Base-by-base conservation (phyloP, 331 rosid genomes). In the Quercus tomentella region DNA sequence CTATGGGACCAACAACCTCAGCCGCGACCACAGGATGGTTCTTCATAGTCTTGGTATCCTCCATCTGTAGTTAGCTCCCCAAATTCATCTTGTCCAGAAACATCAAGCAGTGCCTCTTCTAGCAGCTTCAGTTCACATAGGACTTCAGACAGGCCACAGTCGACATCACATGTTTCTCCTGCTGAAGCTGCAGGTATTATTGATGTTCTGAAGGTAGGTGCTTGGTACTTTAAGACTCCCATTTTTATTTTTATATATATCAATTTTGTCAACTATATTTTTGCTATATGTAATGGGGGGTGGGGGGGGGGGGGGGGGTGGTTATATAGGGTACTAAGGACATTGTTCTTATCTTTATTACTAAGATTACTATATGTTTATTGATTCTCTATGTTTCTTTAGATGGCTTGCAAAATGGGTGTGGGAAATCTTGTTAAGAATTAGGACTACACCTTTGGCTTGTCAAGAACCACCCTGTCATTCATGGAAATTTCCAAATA, bases 11-110 rank as follows among this genome's bases (percentile, higher is more conserved):
- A 91, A 66, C 92, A 82, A 33, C 14, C 90, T 69, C 86, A 88
- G 89, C 74, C 87, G 0, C 91, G 79, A 35, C 89, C 86, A 2
- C 96, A 85, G 71, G 90, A 82, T 45, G 89, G 87, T 78, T 54
- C 92, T 51, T 74, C 97, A 16, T 94, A 88, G 61, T 91, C 98
- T 4, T 94, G 94, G 97, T 94, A 91, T 89, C 92, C 98, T 70
- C 86, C 93, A 1, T 92, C 98, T 5, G 91, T 85, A 15, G 71
- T 81, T 75, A 84, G 80, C 76, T 85, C 97, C 17, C 82, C 94
- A 1, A 67, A 80, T 73, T 81, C 92, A 33, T 88, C 98, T 7
- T 90, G 85, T 60, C 94, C 97, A n/a, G 88, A 73, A 79, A 91
- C 97, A 8, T 97, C 98, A 0, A 56, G 82, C 43, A 84, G 86